Conservation (phyloP, 148 eudicot species). For the Linanthus parryae region DNA sequence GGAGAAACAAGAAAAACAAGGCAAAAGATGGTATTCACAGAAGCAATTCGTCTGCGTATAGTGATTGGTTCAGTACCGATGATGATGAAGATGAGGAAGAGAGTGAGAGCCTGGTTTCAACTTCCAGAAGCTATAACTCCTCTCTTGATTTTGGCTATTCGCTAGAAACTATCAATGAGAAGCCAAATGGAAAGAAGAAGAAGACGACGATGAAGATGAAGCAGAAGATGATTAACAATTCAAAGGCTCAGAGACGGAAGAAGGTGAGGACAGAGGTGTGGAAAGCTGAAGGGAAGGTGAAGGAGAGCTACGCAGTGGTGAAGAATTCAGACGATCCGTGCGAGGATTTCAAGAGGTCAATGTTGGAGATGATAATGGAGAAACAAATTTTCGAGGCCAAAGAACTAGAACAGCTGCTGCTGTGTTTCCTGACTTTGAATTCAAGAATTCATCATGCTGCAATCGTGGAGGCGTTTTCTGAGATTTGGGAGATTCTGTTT, state of each 20-base stretch:
- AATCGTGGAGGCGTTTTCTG: conserved; percentile 32
- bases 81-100: background rate
- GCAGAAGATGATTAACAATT: too few species aligned
- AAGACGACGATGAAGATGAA: conserved; percentile 12
- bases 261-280: too few species aligned
- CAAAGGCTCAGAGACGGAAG: too few species aligned
- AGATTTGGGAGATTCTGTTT: conserved; percentile 31
- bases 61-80: conserved; percentile 14
- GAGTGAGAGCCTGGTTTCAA: conserved; percentile 6
- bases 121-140: conserved; percentile 9
- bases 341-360: conserved; percentile 39
- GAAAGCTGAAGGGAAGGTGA: conserved; percentile 9
- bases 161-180: background rate
- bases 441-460: conserved; percentile 25
- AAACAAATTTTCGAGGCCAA: conserved; percentile 27
- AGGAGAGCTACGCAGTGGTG: conserved; percentile 23
- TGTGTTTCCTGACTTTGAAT: conserved; percentile 33
- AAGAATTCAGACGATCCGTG: conserved; percentile 25
- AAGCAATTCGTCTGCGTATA: conserved; percentile 10
- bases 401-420: conserved; percentile 34
- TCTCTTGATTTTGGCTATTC: conserved; percentile 2
- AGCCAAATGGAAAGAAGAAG: conserved; percentile 1
- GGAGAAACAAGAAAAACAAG: background rate
- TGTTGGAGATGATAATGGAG: conserved; percentile 38
- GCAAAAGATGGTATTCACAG: background rate